Evolutionary conservation across 495 filamentous ascomycete genomes (phyloP).

Genomic region (Articulospora tetracladia): DNA sequence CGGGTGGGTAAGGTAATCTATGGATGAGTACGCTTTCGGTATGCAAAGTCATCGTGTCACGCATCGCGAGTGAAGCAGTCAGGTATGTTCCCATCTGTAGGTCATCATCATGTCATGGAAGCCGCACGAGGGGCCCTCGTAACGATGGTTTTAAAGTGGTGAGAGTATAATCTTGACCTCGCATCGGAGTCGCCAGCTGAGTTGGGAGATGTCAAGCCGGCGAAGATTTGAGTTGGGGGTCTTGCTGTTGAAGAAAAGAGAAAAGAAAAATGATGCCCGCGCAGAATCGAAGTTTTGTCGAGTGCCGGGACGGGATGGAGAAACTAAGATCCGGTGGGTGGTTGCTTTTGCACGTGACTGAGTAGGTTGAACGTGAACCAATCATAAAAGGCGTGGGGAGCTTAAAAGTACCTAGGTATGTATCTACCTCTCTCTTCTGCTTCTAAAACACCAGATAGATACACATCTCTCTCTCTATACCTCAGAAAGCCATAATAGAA

Average conservation of each 20-base stretch:
- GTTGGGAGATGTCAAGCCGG: conserved; percentile 58
- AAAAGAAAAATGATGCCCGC: conserved; percentile 31
- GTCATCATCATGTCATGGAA: conserved; percentile 99
- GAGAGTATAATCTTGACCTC: conserved; percentile 54
- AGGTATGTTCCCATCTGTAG: conserved; percentile 75
- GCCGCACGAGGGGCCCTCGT: conserved; percentile 83
- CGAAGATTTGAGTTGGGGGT: conserved; percentile 96
- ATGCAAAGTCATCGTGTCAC: background rate
- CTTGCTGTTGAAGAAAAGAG: conserved; percentile 55
- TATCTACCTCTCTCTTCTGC: too few species aligned
- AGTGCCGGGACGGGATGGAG: background rate
- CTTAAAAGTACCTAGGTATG: too few species aligned
- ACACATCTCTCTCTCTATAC: too few species aligned
- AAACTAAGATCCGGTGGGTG: background rate
- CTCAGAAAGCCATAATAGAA: too few species aligned
- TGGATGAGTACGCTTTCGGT: too few species aligned
- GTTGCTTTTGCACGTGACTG: too few species aligned
- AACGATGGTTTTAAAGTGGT: conserved; percentile 96
- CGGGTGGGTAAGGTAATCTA: too few species aligned
- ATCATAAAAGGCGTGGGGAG: too few species aligned
- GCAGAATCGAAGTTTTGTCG: background rate
- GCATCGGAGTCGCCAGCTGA: conserved; percentile 83
- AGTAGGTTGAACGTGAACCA: too few species aligned
- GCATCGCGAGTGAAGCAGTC: background rate
- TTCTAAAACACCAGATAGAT: too few species aligned